Conservation (phyloP, 352 stramenopile genomes). For the Pythium guiyangense region DNA sequence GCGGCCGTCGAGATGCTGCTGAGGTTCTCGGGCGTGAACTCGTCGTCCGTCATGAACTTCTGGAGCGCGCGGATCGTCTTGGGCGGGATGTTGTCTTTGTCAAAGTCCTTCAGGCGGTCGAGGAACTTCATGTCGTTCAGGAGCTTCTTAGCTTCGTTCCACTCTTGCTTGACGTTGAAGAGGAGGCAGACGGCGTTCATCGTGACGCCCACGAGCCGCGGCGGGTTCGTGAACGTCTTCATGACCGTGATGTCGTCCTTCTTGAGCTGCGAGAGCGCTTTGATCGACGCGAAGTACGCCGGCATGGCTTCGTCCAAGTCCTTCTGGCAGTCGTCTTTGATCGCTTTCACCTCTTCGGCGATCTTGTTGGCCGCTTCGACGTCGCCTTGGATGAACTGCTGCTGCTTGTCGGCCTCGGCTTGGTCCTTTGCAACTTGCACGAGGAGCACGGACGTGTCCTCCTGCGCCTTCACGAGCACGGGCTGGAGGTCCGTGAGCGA, state of each 20-base stretch:
- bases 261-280: constrained; percentile 88
- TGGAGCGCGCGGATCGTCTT: constrained; percentile 88
- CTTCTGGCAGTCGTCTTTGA: constrained; percentile 93
- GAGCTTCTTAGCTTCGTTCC: constrained; percentile 90
- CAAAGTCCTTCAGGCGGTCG: constrained; percentile 83
- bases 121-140: constrained; percentile 92
- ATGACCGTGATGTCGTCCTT: constrained; percentile 91
- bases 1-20: constrained; percentile 87
- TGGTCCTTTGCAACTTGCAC: constrained; percentile 90
- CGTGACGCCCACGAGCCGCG: constrained; percentile 84
- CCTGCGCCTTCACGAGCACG: constrained; percentile 83
- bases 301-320: constrained; percentile 92
- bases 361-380: constrained; percentile 90
- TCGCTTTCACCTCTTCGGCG: constrained; percentile 88
- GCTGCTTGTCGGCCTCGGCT: constrained; percentile 87
- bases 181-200: constrained; percentile 92
- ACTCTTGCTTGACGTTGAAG: constrained; percentile 86
- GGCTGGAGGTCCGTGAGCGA: constrained; percentile 91
- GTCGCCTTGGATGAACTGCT: constrained; percentile 89
- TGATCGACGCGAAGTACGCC: constrained; percentile 89
- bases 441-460: constrained; percentile 84
- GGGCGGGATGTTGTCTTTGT: constrained; percentile 86
- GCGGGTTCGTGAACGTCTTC: constrained; percentile 91
- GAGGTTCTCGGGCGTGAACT: constrained; percentile 91
- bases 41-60: constrained; percentile 87